phyloP scores from a whole-genome alignment of 2,329 filamentous ascomycete genomes.

The Ilyonectria mors-panacis region DNA sequence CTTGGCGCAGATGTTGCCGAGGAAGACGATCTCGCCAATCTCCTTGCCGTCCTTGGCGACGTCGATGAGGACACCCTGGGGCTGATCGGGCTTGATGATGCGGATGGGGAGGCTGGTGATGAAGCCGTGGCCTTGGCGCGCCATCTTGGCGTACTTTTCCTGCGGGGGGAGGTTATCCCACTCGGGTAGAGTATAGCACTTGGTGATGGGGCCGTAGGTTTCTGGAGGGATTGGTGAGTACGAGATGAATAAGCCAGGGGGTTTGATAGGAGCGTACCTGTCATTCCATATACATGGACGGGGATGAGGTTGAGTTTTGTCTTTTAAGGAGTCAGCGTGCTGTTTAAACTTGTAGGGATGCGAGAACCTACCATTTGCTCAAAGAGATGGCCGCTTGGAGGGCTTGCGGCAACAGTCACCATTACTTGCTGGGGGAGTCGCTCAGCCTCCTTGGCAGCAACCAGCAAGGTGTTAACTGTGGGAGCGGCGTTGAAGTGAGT shows the following conservation, averaged over 20 bases:
- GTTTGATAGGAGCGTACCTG: slow-evolving; percentile 51
- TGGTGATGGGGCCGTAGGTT: slow-evolving; percentile 96
- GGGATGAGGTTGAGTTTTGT: slow-evolving; percentile 83
- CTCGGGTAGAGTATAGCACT: slow-evolving; percentile 87
- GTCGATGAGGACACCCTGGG: slow-evolving; percentile 68
- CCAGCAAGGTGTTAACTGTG: slow-evolving; percentile 95
- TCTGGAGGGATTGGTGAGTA: slow-evolving; percentile 59
- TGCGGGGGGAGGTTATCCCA: slow-evolving; percentile 83
- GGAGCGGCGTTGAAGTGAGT: slow-evolving; percentile 97
- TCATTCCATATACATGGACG: slow-evolving; percentile 92
- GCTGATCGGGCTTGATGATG: slow-evolving; percentile 84
- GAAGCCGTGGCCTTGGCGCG: slow-evolving; percentile 93
- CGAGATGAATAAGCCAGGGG: neutral
- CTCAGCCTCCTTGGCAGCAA: slow-evolving; percentile 82
- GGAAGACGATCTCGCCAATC: slow-evolving; percentile 79
- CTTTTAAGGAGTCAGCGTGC: slow-evolving; percentile 44
- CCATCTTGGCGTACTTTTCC: slow-evolving; percentile 92
- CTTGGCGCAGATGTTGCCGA: slow-evolving; percentile 91
- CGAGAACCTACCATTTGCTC: slow-evolving; percentile 81
- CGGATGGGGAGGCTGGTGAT: slow-evolving; percentile 85
- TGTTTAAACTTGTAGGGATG: neutral
- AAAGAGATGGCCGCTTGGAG: slow-evolving; percentile 91
- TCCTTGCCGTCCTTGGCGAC: slow-evolving; percentile 65
- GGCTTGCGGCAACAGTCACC: slow-evolving; percentile 93
- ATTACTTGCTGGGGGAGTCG: slow-evolving; percentile 78